Conservation (phyloP, 345 rosid species). For the Salix suchowensis region DNA sequence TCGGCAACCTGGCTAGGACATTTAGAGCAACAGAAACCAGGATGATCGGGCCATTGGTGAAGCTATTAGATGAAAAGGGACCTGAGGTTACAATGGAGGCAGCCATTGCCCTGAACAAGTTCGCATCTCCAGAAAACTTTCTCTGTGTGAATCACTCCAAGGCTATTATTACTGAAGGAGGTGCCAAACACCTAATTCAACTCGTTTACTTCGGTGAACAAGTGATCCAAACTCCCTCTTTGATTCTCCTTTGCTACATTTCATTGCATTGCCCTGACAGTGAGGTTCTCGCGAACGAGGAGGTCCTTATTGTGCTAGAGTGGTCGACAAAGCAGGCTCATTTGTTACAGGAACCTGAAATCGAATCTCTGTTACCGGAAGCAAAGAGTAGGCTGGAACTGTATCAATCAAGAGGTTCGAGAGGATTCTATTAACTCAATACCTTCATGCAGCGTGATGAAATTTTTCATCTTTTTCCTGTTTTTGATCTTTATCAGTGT, state of each 20-base stretch:
- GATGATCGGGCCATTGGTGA: conserved; percentile 23
- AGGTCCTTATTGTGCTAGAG: conserved; percentile 26
- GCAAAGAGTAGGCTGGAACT: conserved; percentile 30
- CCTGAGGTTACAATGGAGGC: conserved; percentile 25
- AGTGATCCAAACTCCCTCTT: conserved; percentile 23
- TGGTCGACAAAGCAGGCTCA: conserved; percentile 27
- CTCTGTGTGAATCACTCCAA: conserved; percentile 29
- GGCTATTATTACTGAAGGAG: conserved; percentile 21
- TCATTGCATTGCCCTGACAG: conserved; percentile 29
- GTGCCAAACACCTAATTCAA: conserved; percentile 29
- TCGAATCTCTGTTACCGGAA: conserved; percentile 19
- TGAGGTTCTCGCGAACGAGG: conserved; percentile 29
- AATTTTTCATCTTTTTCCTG: background rate
- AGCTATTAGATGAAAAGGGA: conserved; percentile 25
- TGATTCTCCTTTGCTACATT: conserved; percentile 20
- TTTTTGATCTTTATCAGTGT: background rate
- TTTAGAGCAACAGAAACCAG: conserved; percentile 30
- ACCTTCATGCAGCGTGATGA: background rate
- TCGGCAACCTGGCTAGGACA: conserved; percentile 23
- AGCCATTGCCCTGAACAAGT: conserved; percentile 22
- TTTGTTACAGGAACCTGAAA: conserved; percentile 1
- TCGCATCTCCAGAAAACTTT: conserved; percentile 20
- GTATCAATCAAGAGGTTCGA: conserved; percentile 34
- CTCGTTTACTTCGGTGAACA: conserved; percentile 31
- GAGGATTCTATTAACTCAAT: conserved; percentile 21